These are phyloP conservation scores for Phytopythium delawarense DNA, from an alignment of 352 stramenopile species.

Conservation along the genomic window DNA sequence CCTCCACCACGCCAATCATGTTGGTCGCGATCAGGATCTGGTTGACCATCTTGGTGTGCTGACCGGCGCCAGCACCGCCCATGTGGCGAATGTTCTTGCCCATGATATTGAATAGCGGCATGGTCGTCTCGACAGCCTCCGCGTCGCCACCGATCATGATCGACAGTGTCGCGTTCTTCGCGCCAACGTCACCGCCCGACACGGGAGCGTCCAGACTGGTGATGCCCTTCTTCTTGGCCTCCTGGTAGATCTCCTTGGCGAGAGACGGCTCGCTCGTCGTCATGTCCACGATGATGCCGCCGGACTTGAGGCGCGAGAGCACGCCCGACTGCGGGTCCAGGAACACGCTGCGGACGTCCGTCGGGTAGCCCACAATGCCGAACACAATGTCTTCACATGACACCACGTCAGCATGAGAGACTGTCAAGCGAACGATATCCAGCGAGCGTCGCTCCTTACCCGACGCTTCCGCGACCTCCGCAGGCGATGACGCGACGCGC, in stretches of 20 bases:
- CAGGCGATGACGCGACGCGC: conserved; percentile 56
- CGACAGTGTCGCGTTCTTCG: conserved; percentile 76
- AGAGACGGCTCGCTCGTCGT: conserved; percentile 87
- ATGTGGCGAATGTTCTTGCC: conserved; percentile 91
- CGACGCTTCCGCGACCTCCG: conserved; percentile 73
- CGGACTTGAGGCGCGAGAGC: conserved; percentile 60
- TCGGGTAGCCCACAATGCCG: conserved; percentile 85
- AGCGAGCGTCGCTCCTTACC: conserved; percentile 19
- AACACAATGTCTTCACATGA: conserved; percentile 79
- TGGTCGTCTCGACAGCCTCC: conserved; percentile 57
- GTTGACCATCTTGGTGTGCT: conserved; percentile 93
- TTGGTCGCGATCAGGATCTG: conserved; percentile 88
- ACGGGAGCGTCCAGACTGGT: conserved; percentile 76
- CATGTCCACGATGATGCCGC: conserved; percentile 89
- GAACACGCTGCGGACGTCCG: conserved; percentile 82
- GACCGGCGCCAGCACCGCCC: conserved; percentile 71
- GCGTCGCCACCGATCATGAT: conserved; percentile 90
- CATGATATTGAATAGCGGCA: conserved; percentile 87
- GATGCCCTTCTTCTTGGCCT: conserved; percentile 65
- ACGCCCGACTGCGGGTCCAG: conserved; percentile 59
- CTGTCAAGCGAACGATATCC: background rate
- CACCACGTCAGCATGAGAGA: background rate
- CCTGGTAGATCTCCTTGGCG: conserved; percentile 84
- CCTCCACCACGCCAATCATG: conserved; percentile 89
- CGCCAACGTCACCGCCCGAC: conserved; percentile 85